phyloP scores from a whole-genome alignment of 2,329 filamentous ascomycete genomes.

The Cercospora sesami region DNA sequence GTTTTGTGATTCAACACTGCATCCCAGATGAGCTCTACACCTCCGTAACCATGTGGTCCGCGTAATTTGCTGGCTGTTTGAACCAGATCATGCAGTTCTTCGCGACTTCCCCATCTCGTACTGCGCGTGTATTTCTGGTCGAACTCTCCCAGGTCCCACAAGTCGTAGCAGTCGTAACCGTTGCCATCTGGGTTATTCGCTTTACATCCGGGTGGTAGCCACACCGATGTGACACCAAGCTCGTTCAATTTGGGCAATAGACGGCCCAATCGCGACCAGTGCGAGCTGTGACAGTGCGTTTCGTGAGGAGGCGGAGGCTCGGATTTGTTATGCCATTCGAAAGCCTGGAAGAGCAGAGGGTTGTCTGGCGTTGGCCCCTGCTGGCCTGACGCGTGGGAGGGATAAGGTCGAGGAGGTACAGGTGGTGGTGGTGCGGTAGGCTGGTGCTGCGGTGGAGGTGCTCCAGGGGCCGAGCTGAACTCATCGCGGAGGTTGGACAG shows the following conservation, averaged over 20 bases:
- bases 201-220: slow-evolving; percentile 73
- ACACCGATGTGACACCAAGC: slow-evolving; percentile 62
- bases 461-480: background rate
- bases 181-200: slow-evolving; percentile 62
- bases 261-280: slow-evolving; percentile 35
- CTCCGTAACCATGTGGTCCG: slow-evolving; percentile 35
- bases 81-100: slow-evolving; percentile 58
- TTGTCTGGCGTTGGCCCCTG: slow-evolving; percentile 29
- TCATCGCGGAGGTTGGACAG: slow-evolving; percentile 15
- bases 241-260: slow-evolving; percentile 37
- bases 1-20: slow-evolving; percentile 73
- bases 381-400: background rate
- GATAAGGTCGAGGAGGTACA: slow-evolving; percentile 8
- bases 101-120: slow-evolving; percentile 70
- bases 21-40: slow-evolving; percentile 66
- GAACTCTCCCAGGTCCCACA: slow-evolving; percentile 72
- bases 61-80: slow-evolving; percentile 49
- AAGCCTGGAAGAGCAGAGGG: slow-evolving; percentile 64
- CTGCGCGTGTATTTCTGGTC: slow-evolving; percentile 63
- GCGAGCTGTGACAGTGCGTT: slow-evolving; percentile 49
- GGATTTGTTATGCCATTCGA: slow-evolving; percentile 69
- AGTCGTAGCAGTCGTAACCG: slow-evolving; percentile 63
- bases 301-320: slow-evolving; percentile 32
- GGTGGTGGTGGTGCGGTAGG: slow-evolving; percentile 1
- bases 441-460: slow-evolving; percentile 10